Percentiles rank a stretch among this genome's conserved stretches.
phyloP scores from a whole-genome alignment of 2,329 filamentous ascomycete species.

The Colletotrichum chlorophyti region DNA sequence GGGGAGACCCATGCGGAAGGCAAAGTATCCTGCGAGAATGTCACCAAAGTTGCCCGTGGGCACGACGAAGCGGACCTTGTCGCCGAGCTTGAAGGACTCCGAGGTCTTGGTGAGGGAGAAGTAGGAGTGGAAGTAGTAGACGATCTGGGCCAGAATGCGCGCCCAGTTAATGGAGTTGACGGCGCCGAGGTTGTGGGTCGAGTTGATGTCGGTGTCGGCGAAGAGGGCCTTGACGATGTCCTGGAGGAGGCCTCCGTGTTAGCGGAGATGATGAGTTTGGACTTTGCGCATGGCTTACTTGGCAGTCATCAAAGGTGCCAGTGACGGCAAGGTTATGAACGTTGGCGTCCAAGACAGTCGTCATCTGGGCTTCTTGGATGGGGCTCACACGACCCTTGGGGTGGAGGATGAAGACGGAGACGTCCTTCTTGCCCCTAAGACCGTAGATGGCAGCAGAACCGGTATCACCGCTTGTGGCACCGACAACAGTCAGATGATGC shows the following conservation, averaged over 20 bases:
- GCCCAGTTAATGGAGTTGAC: slow-evolving; percentile 98
- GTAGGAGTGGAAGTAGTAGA: slow-evolving; percentile 96
- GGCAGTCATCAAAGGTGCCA: slow-evolving; percentile 95
- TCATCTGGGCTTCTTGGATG: slow-evolving; percentile 97
- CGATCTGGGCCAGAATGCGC: slow-evolving; percentile 93
- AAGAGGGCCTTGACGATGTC: slow-evolving; percentile 96
- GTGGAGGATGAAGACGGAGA: slow-evolving; percentile 93
- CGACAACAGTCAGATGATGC: slow-evolving; percentile 85
- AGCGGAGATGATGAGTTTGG: not conserved
- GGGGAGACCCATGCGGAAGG: slow-evolving; percentile 87
- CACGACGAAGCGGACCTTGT: slow-evolving; percentile 83
- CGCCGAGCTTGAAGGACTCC: slow-evolving; percentile 63
- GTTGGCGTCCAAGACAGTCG: slow-evolving; percentile 86
- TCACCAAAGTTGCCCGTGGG: slow-evolving; percentile 98
- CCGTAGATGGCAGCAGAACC: slow-evolving; percentile 97
- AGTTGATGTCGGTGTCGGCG: slow-evolving; percentile 83
- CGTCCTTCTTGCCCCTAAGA: slow-evolving; percentile 92
- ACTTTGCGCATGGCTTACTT: slow-evolving; percentile 54
- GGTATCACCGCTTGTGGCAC: slow-evolving; percentile 87
- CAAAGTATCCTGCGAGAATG: slow-evolving; percentile 92
- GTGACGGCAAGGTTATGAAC: slow-evolving; percentile 91
- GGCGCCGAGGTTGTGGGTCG: slow-evolving; percentile 82
- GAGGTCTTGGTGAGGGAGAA: slow-evolving; percentile 75
- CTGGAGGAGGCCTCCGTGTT: slow-evolving; percentile 42
- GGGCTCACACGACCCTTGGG: slow-evolving; percentile 90